These are phyloP conservation scores for Incumbomyces lentus DNA, from an alignment of 2,329 filamentous ascomycete genomes.

Conservation along the genomic window DNA sequence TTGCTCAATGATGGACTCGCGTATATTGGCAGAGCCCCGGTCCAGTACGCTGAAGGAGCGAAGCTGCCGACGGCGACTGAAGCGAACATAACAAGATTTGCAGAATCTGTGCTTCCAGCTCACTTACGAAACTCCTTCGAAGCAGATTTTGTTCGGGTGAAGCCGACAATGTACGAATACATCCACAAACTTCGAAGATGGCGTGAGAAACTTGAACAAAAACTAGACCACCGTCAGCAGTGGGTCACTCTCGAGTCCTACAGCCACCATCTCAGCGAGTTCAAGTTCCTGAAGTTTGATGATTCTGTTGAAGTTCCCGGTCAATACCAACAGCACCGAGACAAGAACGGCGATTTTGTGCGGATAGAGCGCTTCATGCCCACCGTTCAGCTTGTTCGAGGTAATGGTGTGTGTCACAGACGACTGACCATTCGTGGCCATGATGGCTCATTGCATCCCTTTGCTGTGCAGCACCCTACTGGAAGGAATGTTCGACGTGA, in stretches of 20 bases:
- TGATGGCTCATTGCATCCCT: conserved; percentile 93
- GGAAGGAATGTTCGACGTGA: conserved; percentile 86
- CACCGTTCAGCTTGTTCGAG: conserved; percentile 83
- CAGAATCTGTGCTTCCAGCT: conserved; percentile 84
- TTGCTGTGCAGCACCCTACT: conserved; percentile 91
- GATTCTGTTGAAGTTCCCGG: conserved; percentile 88
- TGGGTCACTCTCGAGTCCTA: conserved; percentile 70
- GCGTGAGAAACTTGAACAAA: conserved; percentile 97
- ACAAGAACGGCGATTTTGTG: conserved; percentile 98
- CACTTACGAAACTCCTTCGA: conserved; percentile 97
- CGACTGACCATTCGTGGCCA: conserved; percentile 93
- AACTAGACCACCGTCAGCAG: conserved; percentile 72
- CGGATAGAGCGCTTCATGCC: conserved; percentile 94
- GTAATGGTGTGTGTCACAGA: conserved; percentile 81
- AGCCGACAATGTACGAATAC: conserved; percentile 97
- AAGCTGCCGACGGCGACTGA: conserved; percentile 86
- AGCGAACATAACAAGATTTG: conserved; percentile 91
- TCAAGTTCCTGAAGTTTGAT: conserved; percentile 95
- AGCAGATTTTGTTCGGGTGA: conserved; percentile 88
- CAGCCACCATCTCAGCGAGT: conserved; percentile 87
- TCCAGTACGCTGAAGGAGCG: conserved; percentile 77
- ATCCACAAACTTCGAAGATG: conserved; percentile 92
- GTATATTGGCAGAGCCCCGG: conserved; percentile 79
- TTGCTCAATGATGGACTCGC: conserved; percentile 89
- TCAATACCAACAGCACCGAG: conserved; percentile 92